Evolutionary conservation across 2,329 filamentous ascomycete species (phyloP).

Genomic region (Hymenoscyphus linearis): DNA sequence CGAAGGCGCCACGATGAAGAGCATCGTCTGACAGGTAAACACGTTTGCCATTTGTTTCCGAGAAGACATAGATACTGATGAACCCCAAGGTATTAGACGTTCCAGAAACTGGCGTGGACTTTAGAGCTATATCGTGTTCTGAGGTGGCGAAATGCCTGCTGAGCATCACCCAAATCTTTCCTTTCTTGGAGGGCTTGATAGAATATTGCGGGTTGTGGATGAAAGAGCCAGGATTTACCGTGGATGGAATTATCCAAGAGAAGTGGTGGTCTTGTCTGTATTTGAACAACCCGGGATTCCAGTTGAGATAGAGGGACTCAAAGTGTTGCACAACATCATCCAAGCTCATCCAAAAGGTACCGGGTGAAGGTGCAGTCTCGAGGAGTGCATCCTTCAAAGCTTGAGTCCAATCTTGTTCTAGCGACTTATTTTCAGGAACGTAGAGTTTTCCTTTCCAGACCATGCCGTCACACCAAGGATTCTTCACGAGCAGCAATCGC

Average conservation of each 20-base stretch:
- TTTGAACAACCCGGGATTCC: slow-evolving; percentile 82
- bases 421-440: slow-evolving; percentile 5
- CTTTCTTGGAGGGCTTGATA: slow-evolving; percentile 51
- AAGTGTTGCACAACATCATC: slow-evolving; percentile 88
- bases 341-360: slow-evolving; percentile 91
- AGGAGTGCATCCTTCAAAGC: slow-evolving; percentile 25
- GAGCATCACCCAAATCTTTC: slow-evolving; percentile 75
- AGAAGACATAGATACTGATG: slow-evolving; percentile 81
- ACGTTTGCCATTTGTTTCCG: slow-evolving; percentile 56
- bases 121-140: slow-evolving; percentile 52
- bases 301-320: slow-evolving; percentile 94
- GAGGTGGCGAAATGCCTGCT: slow-evolving; percentile 77
- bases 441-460: slow-evolving; percentile 55
- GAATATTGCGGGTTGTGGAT: slow-evolving; percentile 69
- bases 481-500: slow-evolving; percentile 78
- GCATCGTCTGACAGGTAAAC: slow-evolving; percentile 71
- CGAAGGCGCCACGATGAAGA: slow-evolving; percentile 73
- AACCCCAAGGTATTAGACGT: slow-evolving; percentile 54
- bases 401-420: slow-evolving; percentile 16
- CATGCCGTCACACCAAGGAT: slow-evolving; percentile 86
- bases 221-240: slow-evolving; percentile 48
- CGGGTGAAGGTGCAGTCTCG: slow-evolving; percentile 42
- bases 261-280: slow-evolving; percentile 88
- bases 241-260: slow-evolving; percentile 60
- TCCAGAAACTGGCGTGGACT: slow-evolving; percentile 27